A percentile compares a stretch with the other conserved stretches of the same genome.
phyloP scores from a whole-genome alignment of 169 alveolate species.

The Babesia gibsoni region DNA sequence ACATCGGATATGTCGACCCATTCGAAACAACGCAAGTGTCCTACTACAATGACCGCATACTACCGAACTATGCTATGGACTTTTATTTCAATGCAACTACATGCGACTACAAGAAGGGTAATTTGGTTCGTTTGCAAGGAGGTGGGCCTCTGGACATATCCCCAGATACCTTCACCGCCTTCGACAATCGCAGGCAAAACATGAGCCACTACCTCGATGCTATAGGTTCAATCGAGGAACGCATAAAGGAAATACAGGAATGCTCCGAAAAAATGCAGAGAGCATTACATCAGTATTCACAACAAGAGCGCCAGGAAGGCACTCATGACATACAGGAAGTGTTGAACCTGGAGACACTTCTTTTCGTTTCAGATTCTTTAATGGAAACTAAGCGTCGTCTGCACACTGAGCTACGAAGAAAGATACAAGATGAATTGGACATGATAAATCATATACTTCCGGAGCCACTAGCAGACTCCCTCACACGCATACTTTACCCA shows the following conservation, averaged over 20 bases:
- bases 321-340: constrained; percentile 55
- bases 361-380: constrained; percentile 44
- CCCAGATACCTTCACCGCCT: constrained; percentile 6
- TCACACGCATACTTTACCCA: constrained; percentile 30
- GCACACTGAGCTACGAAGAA: constrained; percentile 20
- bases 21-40: constrained; percentile 16
- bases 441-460: constrained; percentile 38
- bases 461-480: constrained; percentile 36
- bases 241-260: constrained; percentile 8
- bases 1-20: not conserved
- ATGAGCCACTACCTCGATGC: constrained; percentile 33
- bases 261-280: constrained; percentile 55
- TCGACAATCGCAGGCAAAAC: constrained; percentile 26
- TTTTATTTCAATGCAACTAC: not conserved
- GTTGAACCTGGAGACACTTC: constrained; percentile 49
- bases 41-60: constrained; percentile 24
- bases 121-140: constrained; percentile 23
- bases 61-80: constrained; percentile 21
- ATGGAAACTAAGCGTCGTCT: constrained; percentile 56
- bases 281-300: constrained; percentile 44
- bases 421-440: constrained; percentile 25
- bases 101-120: constrained; percentile 21
- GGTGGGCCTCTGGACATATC: constrained; percentile 36
- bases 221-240: constrained; percentile 18
- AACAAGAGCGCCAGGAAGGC: constrained; percentile 1